Evolutionary conservation across 2,329 filamentous ascomycete species (phyloP).

Genomic region (Xylariaceae sp.): DNA sequence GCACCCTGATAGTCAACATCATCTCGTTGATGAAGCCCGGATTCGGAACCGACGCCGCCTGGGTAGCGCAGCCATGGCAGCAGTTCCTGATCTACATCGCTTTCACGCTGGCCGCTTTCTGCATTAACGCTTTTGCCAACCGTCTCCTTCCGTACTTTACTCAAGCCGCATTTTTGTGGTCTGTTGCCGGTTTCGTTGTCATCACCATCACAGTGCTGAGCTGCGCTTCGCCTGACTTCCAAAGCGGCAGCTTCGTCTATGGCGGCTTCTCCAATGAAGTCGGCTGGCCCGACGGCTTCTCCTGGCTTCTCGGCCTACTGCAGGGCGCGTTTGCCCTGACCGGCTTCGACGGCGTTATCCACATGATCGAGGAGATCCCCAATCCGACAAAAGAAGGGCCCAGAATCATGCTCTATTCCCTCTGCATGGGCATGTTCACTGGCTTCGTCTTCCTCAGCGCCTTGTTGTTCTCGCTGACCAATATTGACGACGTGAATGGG

Average conservation of each 20-base stretch:
- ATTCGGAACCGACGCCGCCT: conserved; percentile 27
- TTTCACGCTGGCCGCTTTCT: conserved; percentile 31
- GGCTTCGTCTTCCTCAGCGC: conserved; percentile 37
- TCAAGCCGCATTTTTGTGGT: conserved; percentile 39
- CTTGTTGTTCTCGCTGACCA: conserved; percentile 39
- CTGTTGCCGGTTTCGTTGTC: conserved; percentile 37
- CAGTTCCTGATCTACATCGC: conserved; percentile 36
- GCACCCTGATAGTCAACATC: conserved; percentile 19
- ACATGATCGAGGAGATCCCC: conserved; percentile 45
- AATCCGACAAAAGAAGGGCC: conserved; percentile 37
- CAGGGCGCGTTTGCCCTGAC: conserved; percentile 36
- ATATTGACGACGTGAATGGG: conserved; percentile 27
- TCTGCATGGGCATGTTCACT: conserved; percentile 36
- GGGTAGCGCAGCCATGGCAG: conserved; percentile 35
- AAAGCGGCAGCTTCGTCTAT: conserved; percentile 39
- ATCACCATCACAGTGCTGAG: conserved; percentile 39
- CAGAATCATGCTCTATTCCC: conserved; percentile 39
- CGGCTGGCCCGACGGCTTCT: conserved; percentile 41
- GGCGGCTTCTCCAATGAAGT: conserved; percentile 40
- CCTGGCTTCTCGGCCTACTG: conserved; percentile 43
- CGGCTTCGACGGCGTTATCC: conserved; percentile 41
- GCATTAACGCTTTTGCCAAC: conserved; percentile 38
- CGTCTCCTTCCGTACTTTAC: conserved; percentile 38
- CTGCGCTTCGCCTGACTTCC: conserved; percentile 35
- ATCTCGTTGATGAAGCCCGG: neutral